These are phyloP conservation scores for Cryphonectria naterciae DNA, from an alignment of 2,329 filamentous ascomycete species.

Conservation along the genomic window DNA sequence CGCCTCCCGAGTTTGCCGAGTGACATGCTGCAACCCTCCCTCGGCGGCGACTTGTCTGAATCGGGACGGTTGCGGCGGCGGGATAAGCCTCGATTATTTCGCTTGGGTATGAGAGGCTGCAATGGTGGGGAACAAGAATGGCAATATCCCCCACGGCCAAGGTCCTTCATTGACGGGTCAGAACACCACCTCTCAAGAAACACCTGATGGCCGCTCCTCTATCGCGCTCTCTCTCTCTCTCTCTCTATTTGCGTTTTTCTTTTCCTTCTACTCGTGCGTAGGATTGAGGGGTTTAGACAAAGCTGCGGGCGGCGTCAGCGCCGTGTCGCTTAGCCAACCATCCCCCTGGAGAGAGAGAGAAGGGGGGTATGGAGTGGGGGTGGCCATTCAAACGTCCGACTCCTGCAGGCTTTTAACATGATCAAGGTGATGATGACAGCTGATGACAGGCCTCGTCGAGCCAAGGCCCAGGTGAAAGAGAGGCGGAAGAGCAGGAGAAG, in stretches of 20 bases:
- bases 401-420: not conserved
- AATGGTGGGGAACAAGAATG: conserved; percentile 9
- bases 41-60: conserved; percentile 17
- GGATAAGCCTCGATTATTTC: conserved; percentile 26
- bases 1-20: conserved; percentile 22
- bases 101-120: conserved; percentile 28
- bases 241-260: no score
- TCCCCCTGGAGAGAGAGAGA: no score
- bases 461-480: not conserved
- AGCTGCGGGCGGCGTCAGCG: not conserved
- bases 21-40: not conserved
- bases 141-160: not conserved
- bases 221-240: not conserved
- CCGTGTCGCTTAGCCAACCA: not conserved
- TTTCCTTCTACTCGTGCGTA: not conserved
- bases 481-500: not conserved
- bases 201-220: conserved; percentile 4
- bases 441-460: not conserved
- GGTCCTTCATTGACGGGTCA: conserved; percentile 12
- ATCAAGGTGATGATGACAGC: conserved; percentile 9
- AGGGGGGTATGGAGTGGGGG: not conserved
- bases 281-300: not conserved
- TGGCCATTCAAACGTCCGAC: not conserved
- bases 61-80: conserved; percentile 16
- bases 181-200: conserved; percentile 8